These are phyloP conservation scores for Actinidia chinensis DNA, from an alignment of 179 eudicot genomes.

Conservation along the genomic window DNA sequence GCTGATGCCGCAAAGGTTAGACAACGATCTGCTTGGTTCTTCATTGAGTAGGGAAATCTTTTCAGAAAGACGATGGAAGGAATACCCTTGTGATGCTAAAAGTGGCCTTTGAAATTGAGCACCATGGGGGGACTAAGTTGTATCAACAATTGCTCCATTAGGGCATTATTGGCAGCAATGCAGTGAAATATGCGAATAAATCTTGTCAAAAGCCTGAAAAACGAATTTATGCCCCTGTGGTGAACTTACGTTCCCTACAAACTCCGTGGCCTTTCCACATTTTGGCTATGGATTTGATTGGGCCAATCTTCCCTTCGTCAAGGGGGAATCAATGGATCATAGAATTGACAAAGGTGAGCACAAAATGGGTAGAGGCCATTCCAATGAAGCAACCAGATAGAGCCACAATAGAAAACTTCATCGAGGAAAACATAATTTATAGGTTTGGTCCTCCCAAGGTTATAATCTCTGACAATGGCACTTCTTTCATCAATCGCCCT, in stretches of 20 bases:
- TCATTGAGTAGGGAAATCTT: no score
- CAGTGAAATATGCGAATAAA: not conserved
- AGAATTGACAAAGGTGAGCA: not conserved
- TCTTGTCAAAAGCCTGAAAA: not conserved
- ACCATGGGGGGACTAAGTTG: no score
- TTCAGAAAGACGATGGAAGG: no score
- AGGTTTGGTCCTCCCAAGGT: not conserved
- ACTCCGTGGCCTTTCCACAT: not conserved
- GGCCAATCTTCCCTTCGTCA: not conserved
- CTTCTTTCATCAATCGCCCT: not conserved
- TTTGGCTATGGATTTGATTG: not conserved
- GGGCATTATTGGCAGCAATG: not conserved
- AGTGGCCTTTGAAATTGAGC: not conserved
- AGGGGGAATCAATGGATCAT: not conserved
- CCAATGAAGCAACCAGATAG: not conserved
- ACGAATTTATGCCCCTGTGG: not conserved
- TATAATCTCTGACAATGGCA: not conserved
- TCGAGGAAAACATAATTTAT: not conserved
- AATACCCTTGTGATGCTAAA: no score
- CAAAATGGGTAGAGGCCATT: not conserved
- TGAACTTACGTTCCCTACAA: not conserved
- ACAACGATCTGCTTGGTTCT: no score
- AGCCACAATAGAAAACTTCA: not conserved
- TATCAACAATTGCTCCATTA: not conserved
- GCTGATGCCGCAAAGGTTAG: no score